Evolutionary conservation across 768 basidiomycete genomes (phyloP).

Genomic region (Russula virescens): DNA sequence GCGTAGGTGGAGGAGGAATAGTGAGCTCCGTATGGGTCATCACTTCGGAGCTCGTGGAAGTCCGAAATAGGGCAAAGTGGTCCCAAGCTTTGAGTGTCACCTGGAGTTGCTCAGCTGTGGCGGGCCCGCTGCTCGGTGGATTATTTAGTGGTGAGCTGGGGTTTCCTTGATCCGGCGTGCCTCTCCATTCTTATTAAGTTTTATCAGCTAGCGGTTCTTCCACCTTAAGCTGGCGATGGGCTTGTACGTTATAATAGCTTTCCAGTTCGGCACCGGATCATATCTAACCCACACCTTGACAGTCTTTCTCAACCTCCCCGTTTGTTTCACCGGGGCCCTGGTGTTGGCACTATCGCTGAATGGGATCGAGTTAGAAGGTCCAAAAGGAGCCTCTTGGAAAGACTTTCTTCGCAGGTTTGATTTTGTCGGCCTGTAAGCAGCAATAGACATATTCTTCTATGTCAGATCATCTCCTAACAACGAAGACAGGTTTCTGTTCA

Average conservation of each 20-base stretch:
- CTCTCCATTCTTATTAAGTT: constrained; percentile 1
- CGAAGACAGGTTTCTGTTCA: constrained; percentile 56
- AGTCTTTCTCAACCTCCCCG: constrained; percentile 83
- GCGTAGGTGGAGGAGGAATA: constrained; percentile 83
- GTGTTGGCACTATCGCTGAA: constrained; percentile 59
- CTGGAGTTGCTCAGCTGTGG: constrained; percentile 81
- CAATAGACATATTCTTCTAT: constrained; percentile 23
- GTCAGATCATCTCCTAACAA: constrained; percentile 19
- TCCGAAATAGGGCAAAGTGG: constrained; percentile 69
- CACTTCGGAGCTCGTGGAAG: constrained; percentile 76
- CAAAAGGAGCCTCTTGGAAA: constrained; percentile 51
- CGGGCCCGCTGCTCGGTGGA: constrained; percentile 79
- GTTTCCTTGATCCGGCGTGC: not conserved
- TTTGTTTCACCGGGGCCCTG: constrained; percentile 55
- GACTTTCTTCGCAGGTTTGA: constrained; percentile 56
- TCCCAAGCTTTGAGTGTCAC: constrained; percentile 80
- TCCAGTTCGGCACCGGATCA: constrained; percentile 10
- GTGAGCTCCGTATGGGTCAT: constrained; percentile 84
- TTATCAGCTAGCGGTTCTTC: constrained; percentile 24
- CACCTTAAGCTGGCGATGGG: constrained; percentile 71
- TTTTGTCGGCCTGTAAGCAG: constrained; percentile 68
- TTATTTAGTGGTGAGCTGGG: constrained; percentile 62
- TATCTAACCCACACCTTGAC: constrained; percentile 22
- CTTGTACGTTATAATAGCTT: constrained; percentile 50
- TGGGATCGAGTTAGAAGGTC: constrained; percentile 42